These are phyloP conservation scores for Plasmodium relictum DNA, from an alignment of 169 alveolate genomes.

Conservation along the genomic window DNA sequence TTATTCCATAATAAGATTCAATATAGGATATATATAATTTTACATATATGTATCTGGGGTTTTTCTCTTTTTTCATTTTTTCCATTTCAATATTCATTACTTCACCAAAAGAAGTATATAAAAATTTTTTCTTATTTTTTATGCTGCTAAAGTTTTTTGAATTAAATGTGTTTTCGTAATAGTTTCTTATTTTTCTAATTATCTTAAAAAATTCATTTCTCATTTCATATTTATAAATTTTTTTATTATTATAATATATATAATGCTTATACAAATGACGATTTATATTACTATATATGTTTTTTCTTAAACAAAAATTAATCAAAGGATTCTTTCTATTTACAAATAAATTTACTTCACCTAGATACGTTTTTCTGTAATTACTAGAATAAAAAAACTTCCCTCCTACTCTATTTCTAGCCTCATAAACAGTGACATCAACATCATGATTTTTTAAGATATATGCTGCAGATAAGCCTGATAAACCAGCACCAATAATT, in stretches of 20 bases:
- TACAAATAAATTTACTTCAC: conserved; percentile 24
- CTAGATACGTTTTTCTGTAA: conserved; percentile 24
- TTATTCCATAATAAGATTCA: conserved; percentile 24
- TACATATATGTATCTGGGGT: conserved; percentile 13
- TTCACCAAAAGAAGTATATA: conserved; percentile 26
- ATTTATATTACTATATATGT: conserved; percentile 32
- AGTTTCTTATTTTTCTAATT: conserved; percentile 18
- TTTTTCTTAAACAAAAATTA: conserved; percentile 64
- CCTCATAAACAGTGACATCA: conserved; percentile 63
- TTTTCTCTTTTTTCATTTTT: conserved; percentile 24
- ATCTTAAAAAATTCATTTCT: conserved; percentile 63
- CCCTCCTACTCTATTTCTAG: conserved; percentile 68
- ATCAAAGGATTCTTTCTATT: conserved; percentile 53
- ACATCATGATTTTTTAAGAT: conserved; percentile 42
- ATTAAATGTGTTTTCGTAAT: conserved; percentile 30
- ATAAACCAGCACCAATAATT: conserved; percentile 61
- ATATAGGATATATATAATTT: conserved; percentile 27
- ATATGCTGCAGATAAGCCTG: conserved; percentile 75
- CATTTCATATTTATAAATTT: conserved; percentile 42
- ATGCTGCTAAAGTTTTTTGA: neutral
- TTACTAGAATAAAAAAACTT: conserved; percentile 27
- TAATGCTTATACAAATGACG: conserved; percentile 44
- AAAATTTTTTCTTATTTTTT: conserved; percentile 2
- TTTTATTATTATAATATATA: conserved; percentile 27
- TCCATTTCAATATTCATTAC: conserved; percentile 20